phyloP scores from a whole-genome alignment of 1,139 yeast genomes.

The Nakaseomyces uthaithaninus region DNA sequence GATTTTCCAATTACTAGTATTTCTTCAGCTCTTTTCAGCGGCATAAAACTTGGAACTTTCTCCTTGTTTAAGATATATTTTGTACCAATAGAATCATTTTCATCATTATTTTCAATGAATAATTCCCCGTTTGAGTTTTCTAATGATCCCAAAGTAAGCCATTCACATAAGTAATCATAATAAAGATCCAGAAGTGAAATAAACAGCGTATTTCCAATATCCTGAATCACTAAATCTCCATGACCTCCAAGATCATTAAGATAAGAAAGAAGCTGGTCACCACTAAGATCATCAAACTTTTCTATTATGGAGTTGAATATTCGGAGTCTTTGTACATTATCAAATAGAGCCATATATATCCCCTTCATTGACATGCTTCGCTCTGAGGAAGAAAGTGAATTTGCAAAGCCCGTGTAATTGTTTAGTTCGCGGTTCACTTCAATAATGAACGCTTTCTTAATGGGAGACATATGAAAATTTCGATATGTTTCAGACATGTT shows the following conservation, averaged over 20 bases:
- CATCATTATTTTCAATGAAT: constrained; percentile 40
- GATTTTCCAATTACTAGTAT: constrained; percentile 75
- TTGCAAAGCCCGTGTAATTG: constrained; percentile 48
- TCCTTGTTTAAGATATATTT: constrained; percentile 31
- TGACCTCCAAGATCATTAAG: constrained; percentile 47
- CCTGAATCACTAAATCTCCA: constrained; percentile 52
- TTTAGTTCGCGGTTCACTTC: constrained; percentile 46
- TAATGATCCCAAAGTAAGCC: constrained; percentile 67
- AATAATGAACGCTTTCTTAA: constrained; percentile 58
- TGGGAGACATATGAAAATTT: constrained; percentile 39
- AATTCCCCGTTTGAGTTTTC: constrained; percentile 54
- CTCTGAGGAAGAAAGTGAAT: constrained; percentile 39
- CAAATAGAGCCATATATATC: constrained; percentile 41
- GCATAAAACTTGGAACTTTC: constrained; percentile 55
- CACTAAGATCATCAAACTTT: constrained; percentile 36
- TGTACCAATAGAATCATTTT: too few relatives aligned
- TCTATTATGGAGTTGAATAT: constrained; percentile 41
- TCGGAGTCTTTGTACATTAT: constrained; percentile 49
- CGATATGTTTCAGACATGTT: constrained; percentile 14
- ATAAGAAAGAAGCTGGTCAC: constrained; percentile 50
- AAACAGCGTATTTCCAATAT: constrained; percentile 42
- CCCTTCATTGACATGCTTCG: constrained; percentile 32
- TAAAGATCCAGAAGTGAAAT: constrained; percentile 50
- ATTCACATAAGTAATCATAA: constrained; percentile 49
- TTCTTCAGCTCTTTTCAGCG: constrained; percentile 41